Evolutionary conservation across 306 rosid genomes (phyloP), one percentile per base, ranked within the genome.

Genomic region (Malus fusca): DNA sequence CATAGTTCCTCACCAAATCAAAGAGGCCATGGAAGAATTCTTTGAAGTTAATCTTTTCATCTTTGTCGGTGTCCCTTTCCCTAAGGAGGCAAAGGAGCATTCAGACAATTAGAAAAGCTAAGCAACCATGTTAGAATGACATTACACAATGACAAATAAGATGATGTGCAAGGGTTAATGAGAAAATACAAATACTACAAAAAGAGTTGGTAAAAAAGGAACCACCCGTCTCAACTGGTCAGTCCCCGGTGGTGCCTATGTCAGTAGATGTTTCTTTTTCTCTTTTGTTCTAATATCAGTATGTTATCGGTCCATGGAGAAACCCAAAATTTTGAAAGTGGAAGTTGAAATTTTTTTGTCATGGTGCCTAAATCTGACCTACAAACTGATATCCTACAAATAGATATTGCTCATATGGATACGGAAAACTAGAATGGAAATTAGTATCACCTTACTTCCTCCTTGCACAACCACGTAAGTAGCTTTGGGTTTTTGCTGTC

Each of bases 11-110:
- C 75, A 95, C 99, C 90, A 92, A 84, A 86, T 95, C 99, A 87
- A 95, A 95, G 69, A 95, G 92, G 78, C 99, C 97, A 66, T 92
- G 99, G 80, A 92, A 95, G 86, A 95, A 95, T 83, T 95, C 97
- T 71, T 95, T 89, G 70, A 90, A 95, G 90, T 90, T 92, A 52
- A 95, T 63, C 88, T 89, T 95, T 74, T 90, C 99, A 76, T 95
- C 99, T 85, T 76, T 87, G 78, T 95, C 99, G 0, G 96, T 70
- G 78, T 95, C 99, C 72, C 97, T 89, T 81, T 95, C 99, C 80
- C 99, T 95, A 53, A 55, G 9, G 62, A 79, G 78, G 53, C 67
- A 63, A 81, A 81, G 18, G 35, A 61, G 74, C 43, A 75, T 61
- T 73, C 61, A 64, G 73, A 77, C 81, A 86, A 62, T 66, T 74